phyloP scores from a whole-genome alignment of 345 rosid species.

The Eucalyptus cloeziana region DNA sequence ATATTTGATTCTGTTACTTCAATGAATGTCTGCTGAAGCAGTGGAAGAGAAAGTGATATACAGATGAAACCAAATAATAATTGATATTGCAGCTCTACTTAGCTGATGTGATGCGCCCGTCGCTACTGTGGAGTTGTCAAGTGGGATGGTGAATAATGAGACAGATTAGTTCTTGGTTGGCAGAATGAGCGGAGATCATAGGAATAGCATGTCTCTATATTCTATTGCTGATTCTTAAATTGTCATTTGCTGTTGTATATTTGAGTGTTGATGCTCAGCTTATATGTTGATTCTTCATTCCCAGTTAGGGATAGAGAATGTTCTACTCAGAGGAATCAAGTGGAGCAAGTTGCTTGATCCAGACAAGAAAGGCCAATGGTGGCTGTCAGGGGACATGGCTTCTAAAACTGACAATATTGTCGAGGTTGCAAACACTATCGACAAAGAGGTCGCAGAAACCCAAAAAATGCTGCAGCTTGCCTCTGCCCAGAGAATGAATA shows the following conservation, averaged over 20 bases:
- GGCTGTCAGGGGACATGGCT: constrained; percentile 57
- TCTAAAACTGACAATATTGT: constrained; percentile 24
- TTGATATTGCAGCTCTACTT: background rate
- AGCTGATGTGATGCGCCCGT: background rate
- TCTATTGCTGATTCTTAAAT: background rate
- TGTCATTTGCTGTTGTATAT: background rate
- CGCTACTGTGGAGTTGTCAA: background rate
- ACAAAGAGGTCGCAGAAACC: constrained; percentile 71
- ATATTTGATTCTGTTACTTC: background rate
- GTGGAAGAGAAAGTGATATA: background rate
- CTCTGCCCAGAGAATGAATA: constrained; percentile 84
- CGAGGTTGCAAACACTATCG: constrained; percentile 75
- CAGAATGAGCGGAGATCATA: background rate
- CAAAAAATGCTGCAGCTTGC: constrained; percentile 93
- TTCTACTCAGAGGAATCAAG: constrained; percentile 59
- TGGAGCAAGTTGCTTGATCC: constrained; percentile 92
- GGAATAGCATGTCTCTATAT: background rate
- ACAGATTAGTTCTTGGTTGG: background rate
- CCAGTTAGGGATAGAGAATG: constrained; percentile 66
- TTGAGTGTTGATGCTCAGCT: background rate
- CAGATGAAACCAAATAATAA: background rate
- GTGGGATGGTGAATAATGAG: background rate
- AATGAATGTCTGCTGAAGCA: background rate
- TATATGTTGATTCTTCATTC: background rate
- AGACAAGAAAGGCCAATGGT: constrained; percentile 92